phyloP scores from a whole-genome alignment of 345 rosid species.

The Sisymbrium altissimum region DNA sequence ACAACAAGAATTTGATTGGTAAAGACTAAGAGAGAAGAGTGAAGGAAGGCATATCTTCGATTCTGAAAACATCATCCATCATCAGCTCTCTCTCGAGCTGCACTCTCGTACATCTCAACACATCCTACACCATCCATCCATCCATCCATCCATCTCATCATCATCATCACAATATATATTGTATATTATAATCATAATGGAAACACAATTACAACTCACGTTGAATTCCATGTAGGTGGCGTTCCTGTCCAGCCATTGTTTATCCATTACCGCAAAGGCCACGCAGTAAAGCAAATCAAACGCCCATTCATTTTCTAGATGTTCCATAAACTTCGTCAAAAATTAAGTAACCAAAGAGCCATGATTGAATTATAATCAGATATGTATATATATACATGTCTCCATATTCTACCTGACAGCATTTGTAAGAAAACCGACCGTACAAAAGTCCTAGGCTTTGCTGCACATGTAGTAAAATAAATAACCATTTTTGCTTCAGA shows the following conservation, averaged over 20 bases:
- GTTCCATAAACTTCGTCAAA: neutral
- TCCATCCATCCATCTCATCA: neutral
- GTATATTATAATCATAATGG: neutral
- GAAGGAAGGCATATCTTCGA: conserved; percentile 92
- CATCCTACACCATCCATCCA: conserved; percentile 45
- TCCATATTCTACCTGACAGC: conserved; percentile 58
- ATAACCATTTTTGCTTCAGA: neutral
- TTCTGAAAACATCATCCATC: conserved; percentile 67
- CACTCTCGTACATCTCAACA: conserved; percentile 66
- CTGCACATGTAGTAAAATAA: conserved; percentile 38
- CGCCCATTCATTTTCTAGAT: conserved; percentile 83
- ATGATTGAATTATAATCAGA: neutral
- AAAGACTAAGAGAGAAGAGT: conserved; percentile 49
- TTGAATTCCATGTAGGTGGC: conserved; percentile 97
- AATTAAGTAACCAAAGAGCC: neutral
- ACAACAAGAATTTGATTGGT: neutral
- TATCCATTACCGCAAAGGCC: conserved; percentile 85
- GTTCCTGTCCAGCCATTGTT: conserved; percentile 84
- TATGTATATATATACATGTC: neutral
- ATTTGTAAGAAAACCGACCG: conserved; percentile 76
- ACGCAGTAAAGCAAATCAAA: conserved; percentile 92
- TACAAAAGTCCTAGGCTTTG: conserved; percentile 72
- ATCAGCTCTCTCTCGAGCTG: conserved; percentile 85
- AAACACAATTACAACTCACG: conserved; percentile 40
- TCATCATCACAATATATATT: neutral